These are phyloP conservation scores for Durio zibethinus DNA, from an alignment of 345 rosid species.

Conservation along the genomic window DNA sequence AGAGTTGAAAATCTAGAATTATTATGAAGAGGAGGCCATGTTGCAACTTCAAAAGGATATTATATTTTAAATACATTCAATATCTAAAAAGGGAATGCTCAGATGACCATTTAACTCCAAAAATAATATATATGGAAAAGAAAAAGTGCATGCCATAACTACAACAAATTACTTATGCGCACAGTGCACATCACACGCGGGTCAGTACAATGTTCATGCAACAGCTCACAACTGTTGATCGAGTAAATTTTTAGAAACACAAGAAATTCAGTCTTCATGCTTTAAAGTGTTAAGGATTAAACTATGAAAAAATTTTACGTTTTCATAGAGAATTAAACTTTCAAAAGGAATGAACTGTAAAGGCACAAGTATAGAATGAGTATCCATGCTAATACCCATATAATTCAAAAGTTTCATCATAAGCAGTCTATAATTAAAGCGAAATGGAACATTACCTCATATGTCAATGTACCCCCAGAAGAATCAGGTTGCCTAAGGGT, in stretches of 20 bases:
- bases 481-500: conserved; percentile 98
- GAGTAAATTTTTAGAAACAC: neutral
- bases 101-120: neutral
- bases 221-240: neutral
- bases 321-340: neutral
- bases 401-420: neutral
- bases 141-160: neutral
- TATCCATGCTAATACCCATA: neutral
- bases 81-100: neutral
- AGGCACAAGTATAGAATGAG: neutral
- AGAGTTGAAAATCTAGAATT: neutral
- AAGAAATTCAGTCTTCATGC: neutral
- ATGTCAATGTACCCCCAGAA: conserved; percentile 97
- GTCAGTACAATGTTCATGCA: neutral
- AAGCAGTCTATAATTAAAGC: neutral
- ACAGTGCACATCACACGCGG: neutral
- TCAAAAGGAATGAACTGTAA: neutral
- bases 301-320: neutral
- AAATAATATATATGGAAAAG: neutral
- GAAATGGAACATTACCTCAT: conserved; percentile 54
- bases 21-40: neutral
- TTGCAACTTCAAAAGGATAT: neutral
- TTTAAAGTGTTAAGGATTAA: neutral
- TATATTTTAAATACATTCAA: neutral
- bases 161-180: neutral